Base-by-base conservation (phyloP, 1,284 basidiomycete species). In the Leccinum fallax region DNA sequence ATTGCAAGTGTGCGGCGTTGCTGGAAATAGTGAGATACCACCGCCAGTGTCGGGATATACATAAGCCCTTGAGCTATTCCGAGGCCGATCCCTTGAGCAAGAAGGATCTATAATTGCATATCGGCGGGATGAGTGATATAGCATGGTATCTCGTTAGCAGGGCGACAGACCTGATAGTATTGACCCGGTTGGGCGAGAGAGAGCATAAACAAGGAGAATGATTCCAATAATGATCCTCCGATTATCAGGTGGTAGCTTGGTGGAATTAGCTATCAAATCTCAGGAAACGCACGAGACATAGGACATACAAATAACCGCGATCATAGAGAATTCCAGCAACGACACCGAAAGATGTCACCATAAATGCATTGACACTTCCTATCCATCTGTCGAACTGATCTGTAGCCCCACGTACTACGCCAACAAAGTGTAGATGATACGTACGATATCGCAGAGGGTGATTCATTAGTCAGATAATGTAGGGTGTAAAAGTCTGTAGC, bases 11-110 rank as follows among this genome's bases (percentile, higher is more conserved):
- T 72, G 13, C 77, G 71, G 13, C 68, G 73, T 40, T 38, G 57
- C 19, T 34, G 40, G 60, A 79, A 79, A 58, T 79, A 72, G 15
- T 79, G 78, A 9, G 75, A 77, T 16, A 71, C 53, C 5, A 79
- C 61, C 24, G 72, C 69, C 7, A 77, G 40, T 11, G 62, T 65
- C 0, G 76, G 76, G 21, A 78, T 53, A 49, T 73, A 77, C 34
- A 71, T 8, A 4, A 73, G 21, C 1, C 78, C 77, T 19, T 69
- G 62, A 11, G 67, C 77, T 6, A 77, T 60, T 5, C 77, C 79
- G 4, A 67, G 56, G 6, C 67, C 67, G 5, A 79, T 26, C 2
- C 76, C 76, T 61, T 79, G 79, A 1, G 70, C 55, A 36, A 79
- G 72, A 58, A 80, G 64, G 10, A 79, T 60, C 71, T 79, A 43